Evolutionary conservation across 2,329 filamentous ascomycete species (phyloP).

Genomic region (Aspergillus unguis): DNA sequence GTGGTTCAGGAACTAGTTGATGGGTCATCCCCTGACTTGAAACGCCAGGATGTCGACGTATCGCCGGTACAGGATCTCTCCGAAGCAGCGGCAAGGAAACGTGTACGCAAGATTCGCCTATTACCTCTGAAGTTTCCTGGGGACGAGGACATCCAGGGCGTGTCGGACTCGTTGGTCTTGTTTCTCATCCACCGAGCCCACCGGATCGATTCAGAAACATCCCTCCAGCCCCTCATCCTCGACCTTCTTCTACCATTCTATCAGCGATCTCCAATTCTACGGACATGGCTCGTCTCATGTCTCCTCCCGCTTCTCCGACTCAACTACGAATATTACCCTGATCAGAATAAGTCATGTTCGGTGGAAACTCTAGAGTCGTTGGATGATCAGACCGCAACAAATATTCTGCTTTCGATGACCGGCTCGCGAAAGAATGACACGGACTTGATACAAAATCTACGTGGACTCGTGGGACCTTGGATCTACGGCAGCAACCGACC

Average conservation of each 20-base stretch:
- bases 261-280: constrained; percentile 49
- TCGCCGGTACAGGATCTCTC: constrained; percentile 49
- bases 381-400: constrained; percentile 51
- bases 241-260: constrained; percentile 59
- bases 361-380: constrained; percentile 53
- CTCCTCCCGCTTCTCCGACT: constrained; percentile 58
- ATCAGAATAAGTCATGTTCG: constrained; percentile 43
- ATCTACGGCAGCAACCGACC: constrained; percentile 56
- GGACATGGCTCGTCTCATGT: constrained; percentile 59
- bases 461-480: constrained; percentile 61
- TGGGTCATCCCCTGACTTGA: constrained; percentile 22
- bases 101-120: constrained; percentile 51
- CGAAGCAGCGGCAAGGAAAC: constrained; percentile 49
- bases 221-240: constrained; percentile 55
- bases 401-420: constrained; percentile 50
- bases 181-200: constrained; percentile 61
- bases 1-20: constrained; percentile 49
- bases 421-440: constrained; percentile 32
- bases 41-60: constrained; percentile 42
- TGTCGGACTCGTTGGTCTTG: constrained; percentile 49
- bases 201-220: constrained; percentile 57
- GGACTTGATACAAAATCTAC: constrained; percentile 53
- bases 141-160: constrained; percentile 43
- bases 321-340: constrained; percentile 61
- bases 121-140: constrained; percentile 47